Evolutionary conservation across 2,329 filamentous ascomycete genomes (phyloP), one percentile per base, ranked within the genome.

Genomic region (Colletotrichum australisinense): DNA sequence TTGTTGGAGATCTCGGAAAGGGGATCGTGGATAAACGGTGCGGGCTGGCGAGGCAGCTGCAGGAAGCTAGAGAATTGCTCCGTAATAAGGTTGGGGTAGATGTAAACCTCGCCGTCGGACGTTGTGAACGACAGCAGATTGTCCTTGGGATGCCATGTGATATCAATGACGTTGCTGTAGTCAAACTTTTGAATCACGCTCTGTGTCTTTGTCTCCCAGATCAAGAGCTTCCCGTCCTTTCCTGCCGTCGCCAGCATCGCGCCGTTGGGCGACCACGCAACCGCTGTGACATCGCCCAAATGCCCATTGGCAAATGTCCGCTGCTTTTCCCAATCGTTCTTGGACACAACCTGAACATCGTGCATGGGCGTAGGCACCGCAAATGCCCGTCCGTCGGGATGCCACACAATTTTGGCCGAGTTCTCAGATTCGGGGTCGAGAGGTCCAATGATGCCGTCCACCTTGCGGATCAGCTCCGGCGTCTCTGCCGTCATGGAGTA

Each of bases 231-330:
- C 77, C 89, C 88, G 78, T 93, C 92, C 76, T 90, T 91, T 75
- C 86, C 91, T 19, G 92, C 91, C 22, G 91, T 91, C 11, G 92
- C 95, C 26, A 99, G 87, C 78, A 99, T 87, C 1, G 95, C 94
- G 52, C 97, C 97, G 79, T 99, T 99, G 1, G 95, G 95, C 16
- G 96, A 98, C 97, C 97, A 99, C 46, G 94, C 92, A 46, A 97
- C 84, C 2, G 95, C 93, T 0, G 95, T 98, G 72, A 99, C 93
- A 76, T 97, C 94, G 22, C 92, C 93, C 55, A 91, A 91, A 79
- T 98, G 97, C 0, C 93, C 95, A 35, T 92, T 91, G 16, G 91
- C 85, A 80, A 99, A 99, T 0, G 86, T 84, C 73, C 93, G 90
- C 81, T 98, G 95, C 76, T 93, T 93, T 80, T 95, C 94, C 94